A percentile compares a stretch with the other conserved stretches of the same genome.
Evolutionary conservation across 2,329 filamentous ascomycete species (phyloP).

Genomic region (Apiospora hydei): DNA sequence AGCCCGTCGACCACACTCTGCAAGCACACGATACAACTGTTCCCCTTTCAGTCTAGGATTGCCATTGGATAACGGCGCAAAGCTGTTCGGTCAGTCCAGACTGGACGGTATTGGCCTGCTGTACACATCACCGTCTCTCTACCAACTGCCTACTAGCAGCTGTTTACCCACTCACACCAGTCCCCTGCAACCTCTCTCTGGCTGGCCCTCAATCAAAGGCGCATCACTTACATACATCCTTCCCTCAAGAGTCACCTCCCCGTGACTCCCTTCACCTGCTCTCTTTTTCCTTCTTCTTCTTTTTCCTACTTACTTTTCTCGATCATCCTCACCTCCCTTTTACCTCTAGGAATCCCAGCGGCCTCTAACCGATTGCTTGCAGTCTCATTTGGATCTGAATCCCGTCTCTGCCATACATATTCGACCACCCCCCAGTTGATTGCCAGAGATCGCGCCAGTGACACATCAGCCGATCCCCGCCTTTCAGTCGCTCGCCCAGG

Average conservation of each 20-base stretch:
- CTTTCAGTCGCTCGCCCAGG: constrained; percentile 21
- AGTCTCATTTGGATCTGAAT: not conserved
- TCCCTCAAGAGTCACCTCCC: constrained; percentile 16
- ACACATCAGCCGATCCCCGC: constrained; percentile 25
- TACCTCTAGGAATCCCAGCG: not conserved
- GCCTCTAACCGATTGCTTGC: not conserved
- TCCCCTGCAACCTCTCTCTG: constrained; percentile 4
- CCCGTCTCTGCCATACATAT: not conserved
- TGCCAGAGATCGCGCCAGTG: constrained; percentile 24
- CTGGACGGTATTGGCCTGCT: constrained; percentile 15
- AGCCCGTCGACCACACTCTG: constrained; percentile 15
- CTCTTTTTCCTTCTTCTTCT: not conserved
- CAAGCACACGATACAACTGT: constrained; percentile 16
- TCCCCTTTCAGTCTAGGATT: constrained; percentile 6
- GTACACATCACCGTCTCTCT: constrained; percentile 20
- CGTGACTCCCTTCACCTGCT: not conserved
- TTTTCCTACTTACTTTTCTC: not conserved
- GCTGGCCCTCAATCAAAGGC: not conserved
- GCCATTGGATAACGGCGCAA: constrained; percentile 14
- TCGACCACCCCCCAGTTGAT: constrained; percentile 4
- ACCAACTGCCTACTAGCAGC: constrained; percentile 7
- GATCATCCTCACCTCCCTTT: not conserved
- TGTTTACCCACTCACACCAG: constrained; percentile 19
- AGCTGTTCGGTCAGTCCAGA: constrained; percentile 19
- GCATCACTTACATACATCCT: constrained; percentile 18